Conservation (phyloP, 2,329 filamentous ascomycete genomes). For the Leptodontidium sp. region DNA sequence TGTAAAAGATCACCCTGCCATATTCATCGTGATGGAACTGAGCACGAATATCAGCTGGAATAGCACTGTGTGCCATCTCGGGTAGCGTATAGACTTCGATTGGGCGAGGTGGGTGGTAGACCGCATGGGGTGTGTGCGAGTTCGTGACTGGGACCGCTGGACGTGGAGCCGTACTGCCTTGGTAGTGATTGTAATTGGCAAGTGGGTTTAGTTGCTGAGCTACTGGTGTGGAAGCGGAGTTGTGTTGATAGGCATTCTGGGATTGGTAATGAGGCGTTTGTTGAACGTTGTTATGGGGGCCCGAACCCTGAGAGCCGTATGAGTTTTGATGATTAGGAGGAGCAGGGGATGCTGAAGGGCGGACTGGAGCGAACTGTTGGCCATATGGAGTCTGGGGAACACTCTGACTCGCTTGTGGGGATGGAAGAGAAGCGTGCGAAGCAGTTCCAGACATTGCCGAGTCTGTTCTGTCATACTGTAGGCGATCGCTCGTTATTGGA, state of each 20-base stretch:
- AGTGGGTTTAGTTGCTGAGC: conserved; percentile 40
- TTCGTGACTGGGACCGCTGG: conserved; percentile 28
- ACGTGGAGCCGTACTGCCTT: conserved; percentile 35
- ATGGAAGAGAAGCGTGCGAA: conserved; percentile 39
- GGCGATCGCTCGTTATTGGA: conserved; percentile 40
- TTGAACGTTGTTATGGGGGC: conserved; percentile 33
- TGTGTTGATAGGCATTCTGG: conserved; percentile 36
- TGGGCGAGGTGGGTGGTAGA: conserved; percentile 66
- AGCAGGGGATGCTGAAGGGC: conserved; percentile 42
- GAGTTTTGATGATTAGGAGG: conserved; percentile 43
- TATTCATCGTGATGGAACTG: conserved; percentile 73
- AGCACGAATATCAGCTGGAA: conserved; percentile 68
- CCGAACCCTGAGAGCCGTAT: conserved; percentile 41
- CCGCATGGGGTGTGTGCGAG: conserved; percentile 39
- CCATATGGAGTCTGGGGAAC: conserved; percentile 39
- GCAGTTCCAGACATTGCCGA: conserved; percentile 40
- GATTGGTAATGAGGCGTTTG: conserved; percentile 42
- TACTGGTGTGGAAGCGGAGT: conserved; percentile 34
- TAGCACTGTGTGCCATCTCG: conserved; percentile 68
- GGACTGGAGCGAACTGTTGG: conserved; percentile 43
- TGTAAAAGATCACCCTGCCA: conserved; percentile 74
- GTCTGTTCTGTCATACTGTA: conserved; percentile 43
- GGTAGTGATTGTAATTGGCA: conserved; percentile 40
- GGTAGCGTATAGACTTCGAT: conserved; percentile 71
- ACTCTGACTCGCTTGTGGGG: conserved; percentile 37